Percentiles rank a stretch among this genome's conserved stretches.
Evolutionary conservation across 192 early-diverging fungal species (phyloP).

Genomic region (Backusella sp.): DNA sequence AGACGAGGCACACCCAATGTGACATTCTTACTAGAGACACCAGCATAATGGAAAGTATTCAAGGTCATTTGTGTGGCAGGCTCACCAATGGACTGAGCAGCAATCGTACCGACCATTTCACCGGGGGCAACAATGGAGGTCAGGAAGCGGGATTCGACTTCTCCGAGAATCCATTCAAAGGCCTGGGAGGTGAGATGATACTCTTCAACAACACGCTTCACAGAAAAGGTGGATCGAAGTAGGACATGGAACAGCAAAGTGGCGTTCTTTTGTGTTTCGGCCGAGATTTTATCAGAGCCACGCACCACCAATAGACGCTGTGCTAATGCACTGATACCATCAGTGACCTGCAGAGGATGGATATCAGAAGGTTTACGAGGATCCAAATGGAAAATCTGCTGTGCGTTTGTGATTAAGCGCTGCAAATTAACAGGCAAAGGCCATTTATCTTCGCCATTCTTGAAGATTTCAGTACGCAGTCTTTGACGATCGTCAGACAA

Average conservation of each 20-base stretch:
- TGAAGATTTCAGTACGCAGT: constrained; percentile 81
- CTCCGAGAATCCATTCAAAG: constrained; percentile 93
- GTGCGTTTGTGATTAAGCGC: constrained; percentile 88
- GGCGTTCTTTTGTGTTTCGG: constrained; percentile 89
- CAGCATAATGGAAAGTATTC: constrained; percentile 99
- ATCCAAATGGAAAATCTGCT: constrained; percentile 86
- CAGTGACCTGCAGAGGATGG: constrained; percentile 79
- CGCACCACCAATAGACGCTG: constrained; percentile 78
- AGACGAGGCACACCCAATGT: constrained; percentile 97
- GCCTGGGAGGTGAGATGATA: constrained; percentile 84
- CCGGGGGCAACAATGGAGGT: constrained; percentile 89
- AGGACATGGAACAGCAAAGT: constrained; percentile 90
- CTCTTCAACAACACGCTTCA: constrained; percentile 86
- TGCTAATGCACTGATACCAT: constrained; percentile 68
- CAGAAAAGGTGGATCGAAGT: constrained; percentile 75
- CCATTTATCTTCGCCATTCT: constrained; percentile 69
- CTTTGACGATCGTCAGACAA: constrained; percentile 73
- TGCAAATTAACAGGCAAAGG: constrained; percentile 90
- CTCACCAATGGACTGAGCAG: constrained; percentile 99
- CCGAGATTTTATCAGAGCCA: constrained; percentile 83
- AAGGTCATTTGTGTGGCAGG: constrained; percentile 99
- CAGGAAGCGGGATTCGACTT: constrained; percentile 90
- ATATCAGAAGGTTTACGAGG: constrained; percentile 78
- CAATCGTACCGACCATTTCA: constrained; percentile 98
- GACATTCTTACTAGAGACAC: constrained; percentile 96